Percentiles rank a stretch among this genome's conserved stretches.
phyloP scores from a whole-genome alignment of 1,284 basidiomycete genomes.

The Cutaneotrichosporon sp. region DNA sequence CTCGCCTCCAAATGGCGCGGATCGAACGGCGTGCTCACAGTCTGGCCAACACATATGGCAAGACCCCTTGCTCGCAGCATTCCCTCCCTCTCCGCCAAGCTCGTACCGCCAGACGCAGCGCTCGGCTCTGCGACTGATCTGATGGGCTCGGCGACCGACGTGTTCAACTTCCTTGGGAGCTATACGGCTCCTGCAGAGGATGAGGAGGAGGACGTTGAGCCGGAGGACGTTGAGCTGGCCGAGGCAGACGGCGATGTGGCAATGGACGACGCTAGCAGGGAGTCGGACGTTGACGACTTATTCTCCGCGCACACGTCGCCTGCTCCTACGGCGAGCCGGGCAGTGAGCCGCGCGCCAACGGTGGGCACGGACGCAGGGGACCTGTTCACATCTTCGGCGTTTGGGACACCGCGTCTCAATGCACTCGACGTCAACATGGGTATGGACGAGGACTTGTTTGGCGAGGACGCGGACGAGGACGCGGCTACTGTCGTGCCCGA shows the following conservation, averaged over 20 bases:
- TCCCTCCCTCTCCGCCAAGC: not conserved
- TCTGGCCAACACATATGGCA: constrained; percentile 45
- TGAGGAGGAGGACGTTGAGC: constrained; percentile 22
- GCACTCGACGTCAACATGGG: constrained; percentile 18
- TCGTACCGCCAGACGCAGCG: not conserved
- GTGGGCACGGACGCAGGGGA: constrained; percentile 10
- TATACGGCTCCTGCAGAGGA: constrained; percentile 33
- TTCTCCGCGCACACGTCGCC: constrained; percentile 36
- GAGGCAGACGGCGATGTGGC: constrained; percentile 17
- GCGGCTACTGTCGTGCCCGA: not conserved
- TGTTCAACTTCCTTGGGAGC: constrained; percentile 39
- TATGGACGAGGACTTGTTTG: constrained; percentile 30
- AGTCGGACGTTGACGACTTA: constrained; percentile 41
- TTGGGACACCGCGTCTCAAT: constrained; percentile 14
- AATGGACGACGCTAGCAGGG: constrained; percentile 25
- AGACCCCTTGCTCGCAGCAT: constrained; percentile 13
- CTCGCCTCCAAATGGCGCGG: constrained; percentile 23
- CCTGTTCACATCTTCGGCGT: constrained; percentile 14
- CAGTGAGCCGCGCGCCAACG: not conserved
- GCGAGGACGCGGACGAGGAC: constrained; percentile 12
- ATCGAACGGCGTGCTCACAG: constrained; percentile 37
- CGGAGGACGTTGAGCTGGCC: constrained; percentile 13
- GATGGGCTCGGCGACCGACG: constrained; percentile 30
- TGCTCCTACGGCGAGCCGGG: constrained; percentile 8
- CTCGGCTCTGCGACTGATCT: constrained; percentile 29